These are phyloP conservation scores for Massariosphaeria phaeospora DNA, from an alignment of 495 filamentous ascomycete genomes.

Conservation along the genomic window DNA sequence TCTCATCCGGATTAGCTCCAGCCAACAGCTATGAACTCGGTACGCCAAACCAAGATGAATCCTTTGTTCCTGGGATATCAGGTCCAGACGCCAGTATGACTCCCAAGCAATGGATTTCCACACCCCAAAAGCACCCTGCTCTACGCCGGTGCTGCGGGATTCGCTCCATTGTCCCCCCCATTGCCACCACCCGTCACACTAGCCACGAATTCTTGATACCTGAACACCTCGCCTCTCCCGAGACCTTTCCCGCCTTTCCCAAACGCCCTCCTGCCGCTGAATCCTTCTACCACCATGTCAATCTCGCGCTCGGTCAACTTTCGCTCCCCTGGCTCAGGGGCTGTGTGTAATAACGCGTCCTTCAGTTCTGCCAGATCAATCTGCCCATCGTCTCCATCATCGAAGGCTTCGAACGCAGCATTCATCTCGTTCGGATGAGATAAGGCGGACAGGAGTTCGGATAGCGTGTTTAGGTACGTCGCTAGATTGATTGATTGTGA, in stretches of 20 bases:
- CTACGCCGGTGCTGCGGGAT: neutral
- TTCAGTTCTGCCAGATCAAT: slow-evolving; percentile 77
- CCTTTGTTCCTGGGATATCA: neutral
- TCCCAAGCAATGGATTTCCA: neutral
- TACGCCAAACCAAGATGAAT: no score
- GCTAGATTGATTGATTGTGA: slow-evolving; percentile 74
- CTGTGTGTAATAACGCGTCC: slow-evolving; percentile 75
- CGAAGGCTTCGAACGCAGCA: slow-evolving; percentile 88
- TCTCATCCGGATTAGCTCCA: no score
- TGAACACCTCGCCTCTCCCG: slow-evolving; percentile 63
- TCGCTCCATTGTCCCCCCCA: slow-evolving; percentile 18
- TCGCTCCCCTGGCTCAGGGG: slow-evolving; percentile 65
- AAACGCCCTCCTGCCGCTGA: slow-evolving; percentile 76
- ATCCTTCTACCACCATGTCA: slow-evolving; percentile 76
- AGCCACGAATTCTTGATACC: slow-evolving; percentile 71
- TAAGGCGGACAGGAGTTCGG: slow-evolving; percentile 63
- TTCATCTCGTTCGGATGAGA: slow-evolving; percentile 70
- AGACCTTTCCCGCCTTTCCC: slow-evolving; percentile 45
- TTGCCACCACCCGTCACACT: slow-evolving; percentile 23
- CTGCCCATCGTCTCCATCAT: slow-evolving; percentile 91
- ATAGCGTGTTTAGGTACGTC: slow-evolving; percentile 73
- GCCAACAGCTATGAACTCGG: no score
- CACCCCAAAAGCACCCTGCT: neutral
- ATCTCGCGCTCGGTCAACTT: slow-evolving; percentile 69
- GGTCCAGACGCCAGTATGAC: neutral